Conservation (phyloP, 805 yeast genomes). For the Nakazawaea wickerhamii region DNA sequence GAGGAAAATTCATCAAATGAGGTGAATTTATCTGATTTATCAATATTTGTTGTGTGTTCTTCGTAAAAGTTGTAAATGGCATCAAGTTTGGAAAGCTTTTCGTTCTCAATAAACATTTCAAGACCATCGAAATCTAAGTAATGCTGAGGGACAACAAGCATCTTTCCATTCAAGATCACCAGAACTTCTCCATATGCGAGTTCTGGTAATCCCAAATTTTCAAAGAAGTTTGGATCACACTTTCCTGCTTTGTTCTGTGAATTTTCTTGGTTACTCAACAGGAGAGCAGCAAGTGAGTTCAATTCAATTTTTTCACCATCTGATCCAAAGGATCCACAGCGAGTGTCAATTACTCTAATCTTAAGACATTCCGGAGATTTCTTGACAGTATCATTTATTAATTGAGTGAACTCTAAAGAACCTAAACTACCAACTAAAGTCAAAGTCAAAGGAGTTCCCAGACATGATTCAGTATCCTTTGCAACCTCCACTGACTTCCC, state of each 20-base stretch:
- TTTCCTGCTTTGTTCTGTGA: too few relatives aligned
- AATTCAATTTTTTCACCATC: too few relatives aligned
- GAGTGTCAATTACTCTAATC: constrained; percentile 18
- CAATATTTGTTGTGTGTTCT: constrained; percentile 5
- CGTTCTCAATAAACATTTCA: constrained; percentile 38
- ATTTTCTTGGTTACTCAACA: too few relatives aligned
- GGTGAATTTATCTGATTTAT: constrained; percentile 39
- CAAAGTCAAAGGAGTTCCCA: constrained; percentile 22
- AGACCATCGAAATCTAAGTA: constrained; percentile 21
- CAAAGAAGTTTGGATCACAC: not conserved
- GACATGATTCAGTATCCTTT: not conserved
- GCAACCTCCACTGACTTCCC: constrained; percentile 24
- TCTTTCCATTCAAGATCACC: constrained; percentile 51
- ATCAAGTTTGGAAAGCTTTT: constrained; percentile 38
- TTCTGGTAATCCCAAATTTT: not conserved
- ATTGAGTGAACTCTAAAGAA: constrained; percentile 31
- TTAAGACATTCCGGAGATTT: constrained; percentile 13
- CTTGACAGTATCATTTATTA: constrained; percentile 34
- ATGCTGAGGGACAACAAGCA: constrained; percentile 21
- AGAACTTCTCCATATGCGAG: constrained; percentile 13
- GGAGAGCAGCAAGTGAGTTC: too few relatives aligned
- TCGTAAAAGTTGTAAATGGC: constrained; percentile 17
- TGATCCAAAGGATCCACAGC: too few relatives aligned
- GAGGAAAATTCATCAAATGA: constrained; percentile 36
- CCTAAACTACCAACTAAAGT: constrained; percentile 60